Conservation (phyloP, 345 rosid species). For the Euclidium syriacum region DNA sequence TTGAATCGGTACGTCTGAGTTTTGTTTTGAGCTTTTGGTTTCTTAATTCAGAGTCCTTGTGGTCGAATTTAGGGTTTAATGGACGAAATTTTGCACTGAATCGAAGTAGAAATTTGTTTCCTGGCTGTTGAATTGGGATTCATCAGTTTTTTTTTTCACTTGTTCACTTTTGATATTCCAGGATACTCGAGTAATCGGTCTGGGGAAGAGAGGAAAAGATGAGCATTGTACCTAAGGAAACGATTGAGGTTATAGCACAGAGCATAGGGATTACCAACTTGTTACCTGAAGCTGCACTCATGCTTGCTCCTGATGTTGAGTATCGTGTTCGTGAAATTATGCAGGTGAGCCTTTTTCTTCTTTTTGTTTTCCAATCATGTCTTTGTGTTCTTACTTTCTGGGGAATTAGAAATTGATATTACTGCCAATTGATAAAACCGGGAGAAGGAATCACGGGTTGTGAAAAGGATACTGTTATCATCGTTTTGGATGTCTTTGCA, state of each 20-base stretch:
- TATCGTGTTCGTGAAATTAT: constrained; percentile 89
- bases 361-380: not conserved
- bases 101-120: not conserved
- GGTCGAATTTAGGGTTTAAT: not conserved
- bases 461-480: not conserved
- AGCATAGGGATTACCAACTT: constrained; percentile 70
- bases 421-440: not conserved
- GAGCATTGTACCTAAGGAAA: constrained; percentile 89
- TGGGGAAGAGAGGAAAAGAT: constrained; percentile 29
- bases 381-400: constrained; percentile 3
- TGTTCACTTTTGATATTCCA: not conserved
- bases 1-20: not conserved
- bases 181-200: not conserved
- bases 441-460: constrained; percentile 1
- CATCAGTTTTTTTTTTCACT: not conserved
- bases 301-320: constrained; percentile 93
- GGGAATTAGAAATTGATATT: not conserved
- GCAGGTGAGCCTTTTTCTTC: constrained; percentile 44
- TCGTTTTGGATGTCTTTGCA: constrained; percentile 27
- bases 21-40: not conserved
- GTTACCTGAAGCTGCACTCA: constrained; percentile 66
- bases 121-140: not conserved
- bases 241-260: constrained; percentile 84
- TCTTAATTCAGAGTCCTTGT: not conserved
- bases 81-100: no score